Percentiles rank a stretch among this genome's conserved stretches.
phyloP scores from a whole-genome alignment of 768 basidiomycete species.

The Hebeloma cylindrosporum region DNA sequence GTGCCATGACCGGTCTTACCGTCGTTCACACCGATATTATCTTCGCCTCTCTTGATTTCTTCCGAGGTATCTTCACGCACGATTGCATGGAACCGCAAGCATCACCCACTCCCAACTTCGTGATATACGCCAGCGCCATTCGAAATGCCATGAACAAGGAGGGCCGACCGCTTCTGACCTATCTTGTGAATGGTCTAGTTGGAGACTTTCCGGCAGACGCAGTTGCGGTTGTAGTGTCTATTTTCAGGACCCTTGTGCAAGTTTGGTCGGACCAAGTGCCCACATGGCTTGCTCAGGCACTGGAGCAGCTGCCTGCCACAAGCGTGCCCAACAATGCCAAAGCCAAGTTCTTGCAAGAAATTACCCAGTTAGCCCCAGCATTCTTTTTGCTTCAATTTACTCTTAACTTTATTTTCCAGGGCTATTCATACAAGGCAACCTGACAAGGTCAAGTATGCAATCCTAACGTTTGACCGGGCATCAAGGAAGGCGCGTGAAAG shows the following conservation, averaged over 20 bases:
- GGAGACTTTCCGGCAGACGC: conserved; percentile 90
- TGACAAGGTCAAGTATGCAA: conserved; percentile 82
- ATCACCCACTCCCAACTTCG: conserved; percentile 52
- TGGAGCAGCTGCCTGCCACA: conserved; percentile 67
- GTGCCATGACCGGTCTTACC: conserved; percentile 74
- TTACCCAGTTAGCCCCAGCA: conserved; percentile 60
- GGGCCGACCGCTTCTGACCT: conserved; percentile 68
- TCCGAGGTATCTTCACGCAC: conserved; percentile 74
- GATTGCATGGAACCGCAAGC: conserved; percentile 55
- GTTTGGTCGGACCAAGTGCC: conserved; percentile 71
- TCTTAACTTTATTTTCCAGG: conserved; percentile 37
- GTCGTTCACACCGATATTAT: conserved; percentile 82
- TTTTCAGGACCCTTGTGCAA: conserved; percentile 68
- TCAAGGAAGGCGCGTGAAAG: conserved; percentile 75
- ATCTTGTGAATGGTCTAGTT: conserved; percentile 74
- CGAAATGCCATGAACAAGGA: conserved; percentile 62
- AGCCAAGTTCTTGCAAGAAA: conserved; percentile 68
- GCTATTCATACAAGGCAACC: conserved; percentile 62
- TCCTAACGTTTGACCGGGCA: conserved; percentile 67
- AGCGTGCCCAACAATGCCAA: conserved; percentile 65
- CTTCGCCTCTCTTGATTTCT: conserved; percentile 78
- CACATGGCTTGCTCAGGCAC: conserved; percentile 67
- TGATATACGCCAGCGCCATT: conserved; percentile 63
- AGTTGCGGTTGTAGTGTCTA: conserved; percentile 66
- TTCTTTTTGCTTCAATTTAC: conserved; percentile 4